Base-by-base conservation (phyloP, 495 filamentous ascomycete species). In the Penicillium atrosanguineum region DNA sequence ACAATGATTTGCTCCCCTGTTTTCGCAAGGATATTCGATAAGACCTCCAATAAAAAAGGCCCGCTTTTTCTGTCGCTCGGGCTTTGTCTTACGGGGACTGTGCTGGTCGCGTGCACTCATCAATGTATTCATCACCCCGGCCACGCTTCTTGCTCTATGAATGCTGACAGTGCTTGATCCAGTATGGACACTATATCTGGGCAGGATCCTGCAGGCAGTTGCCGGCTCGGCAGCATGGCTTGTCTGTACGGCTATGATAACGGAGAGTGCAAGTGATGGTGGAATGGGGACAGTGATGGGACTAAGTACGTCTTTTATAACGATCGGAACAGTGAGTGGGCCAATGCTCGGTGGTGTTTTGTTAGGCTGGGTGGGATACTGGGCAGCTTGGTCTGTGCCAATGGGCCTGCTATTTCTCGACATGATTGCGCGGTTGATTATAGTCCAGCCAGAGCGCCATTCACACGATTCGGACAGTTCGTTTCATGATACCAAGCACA, bases 1-100 rank as follows among this genome's bases (percentile, higher is more conserved):
- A 50, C 62, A 14, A 34, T 62, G 0, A 6, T 68, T 6, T 44
- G 56, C 1, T 57, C 47, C n/a, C 63, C 63, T 1, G 29, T 65
- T 31, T 52, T 70, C 43, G 68, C 64, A 4, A 16, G 46, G 26
- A 4, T 28, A 4, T 28, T 28, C 26, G 26, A 28, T 28, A 28
- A 28, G 7, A 28, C 26, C 26, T 28, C 26, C 26, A 28, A 28
- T 28, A 4, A 28, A 28, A 28, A 28, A 28, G 26, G 26, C 26
- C 26, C 26, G 26, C 26, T 28, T 28, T 28, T 28, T 28, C 26
- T 28, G 26, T 28, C 26, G 26, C 26, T 28, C 7, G 26, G 26
- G 26, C 26, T 28, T 28, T 28, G 26, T 28, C 26, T 28, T 28
- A 7, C 26, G 7, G 26, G 26, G 26, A 28, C 26, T 28, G 26